Conservation (phyloP, 495 filamentous ascomycete species). For the Talaromyces stipitatus region DNA sequence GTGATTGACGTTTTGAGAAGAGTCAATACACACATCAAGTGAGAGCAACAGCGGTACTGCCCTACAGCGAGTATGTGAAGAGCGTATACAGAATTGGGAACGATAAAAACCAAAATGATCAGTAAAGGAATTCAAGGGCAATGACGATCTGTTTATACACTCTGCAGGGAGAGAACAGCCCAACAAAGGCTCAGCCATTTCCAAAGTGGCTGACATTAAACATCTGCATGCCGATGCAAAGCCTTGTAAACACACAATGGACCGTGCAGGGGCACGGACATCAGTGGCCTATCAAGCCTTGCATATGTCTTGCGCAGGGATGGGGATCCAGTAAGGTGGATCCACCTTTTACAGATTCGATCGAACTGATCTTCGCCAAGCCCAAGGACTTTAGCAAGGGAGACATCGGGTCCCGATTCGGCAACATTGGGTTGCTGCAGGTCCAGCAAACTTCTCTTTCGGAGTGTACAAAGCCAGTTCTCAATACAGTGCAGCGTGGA, state of each 20-base stretch:
- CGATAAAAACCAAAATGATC: conserved; percentile 4
- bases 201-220: conserved; percentile 2
- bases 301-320: conserved; percentile 38
- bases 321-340: conserved; percentile 36
- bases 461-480: conserved; percentile 1
- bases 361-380: conserved; percentile 10
- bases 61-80: neutral
- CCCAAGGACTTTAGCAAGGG: conserved; percentile 26
- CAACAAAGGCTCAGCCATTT: conserved; percentile 10
- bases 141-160: conserved; percentile 39
- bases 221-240: conserved; percentile 35
- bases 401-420: conserved; percentile 15
- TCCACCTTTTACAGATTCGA: conserved; percentile 4
- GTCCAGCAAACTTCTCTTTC: neutral
- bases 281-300: conserved; percentile 38
- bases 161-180: conserved; percentile 15
- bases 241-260: conserved; percentile 35
- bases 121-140: conserved; percentile 14
- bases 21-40: neutral
- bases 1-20: neutral
- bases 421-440: neutral
- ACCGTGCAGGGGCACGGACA: conserved; percentile 25
- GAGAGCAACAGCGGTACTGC: neutral
- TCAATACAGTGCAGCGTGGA: neutral
- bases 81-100: neutral